These are phyloP conservation scores for Auriscalpium vulgare DNA, from an alignment of 768 basidiomycete species.

Conservation along the genomic window DNA sequence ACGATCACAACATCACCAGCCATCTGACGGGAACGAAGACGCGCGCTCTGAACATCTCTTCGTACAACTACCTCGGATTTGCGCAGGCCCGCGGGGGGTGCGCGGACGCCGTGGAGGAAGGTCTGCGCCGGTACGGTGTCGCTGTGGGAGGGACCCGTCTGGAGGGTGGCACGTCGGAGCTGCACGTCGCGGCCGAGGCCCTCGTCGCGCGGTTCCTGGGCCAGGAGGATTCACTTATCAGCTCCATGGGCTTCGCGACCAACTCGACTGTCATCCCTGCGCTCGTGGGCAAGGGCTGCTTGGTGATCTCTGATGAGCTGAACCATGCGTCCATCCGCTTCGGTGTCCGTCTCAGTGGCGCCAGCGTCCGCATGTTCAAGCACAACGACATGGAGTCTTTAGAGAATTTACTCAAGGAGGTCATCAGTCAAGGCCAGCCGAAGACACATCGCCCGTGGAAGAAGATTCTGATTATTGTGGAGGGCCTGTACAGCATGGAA, in stretches of 20 bases:
- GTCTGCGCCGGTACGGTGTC: conserved; percentile 74
- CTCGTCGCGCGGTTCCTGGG: conserved; percentile 89
- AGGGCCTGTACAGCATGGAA: conserved; percentile 98
- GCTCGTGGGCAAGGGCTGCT: conserved; percentile 79
- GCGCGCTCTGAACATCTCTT: conserved; percentile 91
- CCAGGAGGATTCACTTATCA: conserved; percentile 81
- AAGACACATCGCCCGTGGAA: conserved; percentile 99
- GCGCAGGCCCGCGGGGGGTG: conserved; percentile 90
- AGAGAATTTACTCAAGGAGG: conserved; percentile 77
- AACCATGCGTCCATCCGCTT: conserved; percentile 95
- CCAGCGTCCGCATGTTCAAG: conserved; percentile 88
- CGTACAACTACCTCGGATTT: conserved; percentile 99
- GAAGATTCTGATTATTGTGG: conserved; percentile 91
- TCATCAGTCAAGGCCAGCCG: conserved; percentile 95
- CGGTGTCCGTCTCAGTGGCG: conserved; percentile 83
- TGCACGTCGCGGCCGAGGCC: conserved; percentile 74
- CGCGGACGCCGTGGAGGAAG: conserved; percentile 88
- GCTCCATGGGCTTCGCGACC: conserved; percentile 95
- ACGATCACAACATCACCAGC: conserved; percentile 75
- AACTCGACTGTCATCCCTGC: conserved; percentile 93
- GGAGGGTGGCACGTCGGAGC: conserved; percentile 79
- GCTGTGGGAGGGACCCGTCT: conserved; percentile 70
- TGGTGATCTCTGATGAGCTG: conserved; percentile 94
- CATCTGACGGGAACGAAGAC: conserved; percentile 71
- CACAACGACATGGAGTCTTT: conserved; percentile 89